Base-by-base conservation (phyloP, 495 filamentous ascomycete genomes). In the Talaromyces wortmannii region DNA sequence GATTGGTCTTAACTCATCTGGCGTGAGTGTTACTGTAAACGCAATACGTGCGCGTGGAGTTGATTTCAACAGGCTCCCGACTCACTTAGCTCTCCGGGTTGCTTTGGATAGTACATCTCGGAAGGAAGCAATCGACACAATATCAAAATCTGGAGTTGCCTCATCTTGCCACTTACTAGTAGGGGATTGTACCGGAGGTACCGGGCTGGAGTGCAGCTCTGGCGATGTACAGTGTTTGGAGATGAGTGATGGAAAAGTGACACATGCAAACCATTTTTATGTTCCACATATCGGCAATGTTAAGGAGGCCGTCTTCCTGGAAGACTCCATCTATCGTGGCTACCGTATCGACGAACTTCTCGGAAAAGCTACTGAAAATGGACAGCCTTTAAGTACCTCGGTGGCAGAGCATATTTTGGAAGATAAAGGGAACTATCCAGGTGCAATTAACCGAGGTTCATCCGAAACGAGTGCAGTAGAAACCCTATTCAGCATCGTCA, bases 21-120 rank as follows among this genome's bases (percentile, higher is more conserved):
- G 83, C 3, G 83, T 88, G 1, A 84, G 85, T 3, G 79, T 80
- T n/a, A 83, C 79, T 46, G 69, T 89, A 16, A 88, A 89, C 61
- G 85, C 85, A 4, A 83, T 88, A 53, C 74, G 77, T 45, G 84
- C 83, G 2, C 71, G 72, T 13, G 82, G 83, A 1, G 75, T 83
- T 50, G 73, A 81, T 52, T 72, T 67, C 18, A 67, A 68, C 42
- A 78, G 74, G 31, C 46, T 88, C 7, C 85, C 86, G 0, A 78
- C 82, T 17, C 86, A 89, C 62, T 63, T 89, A 12, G 83, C 80
- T 2, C 73, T 89, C 7, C 74, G 85, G 18, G 65, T 75, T 31
- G 80, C 75, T 29, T 65, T 89, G 17, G 83, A 89, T 56, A 80
- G 76, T 44, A 56, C 50, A 4, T 81, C 78, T 4, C 75, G 76